A percentile compares a stretch with the other conserved stretches of the same genome.
phyloP scores from a whole-genome alignment of 2,329 filamentous ascomycete species.

The Claviceps arundinis region DNA sequence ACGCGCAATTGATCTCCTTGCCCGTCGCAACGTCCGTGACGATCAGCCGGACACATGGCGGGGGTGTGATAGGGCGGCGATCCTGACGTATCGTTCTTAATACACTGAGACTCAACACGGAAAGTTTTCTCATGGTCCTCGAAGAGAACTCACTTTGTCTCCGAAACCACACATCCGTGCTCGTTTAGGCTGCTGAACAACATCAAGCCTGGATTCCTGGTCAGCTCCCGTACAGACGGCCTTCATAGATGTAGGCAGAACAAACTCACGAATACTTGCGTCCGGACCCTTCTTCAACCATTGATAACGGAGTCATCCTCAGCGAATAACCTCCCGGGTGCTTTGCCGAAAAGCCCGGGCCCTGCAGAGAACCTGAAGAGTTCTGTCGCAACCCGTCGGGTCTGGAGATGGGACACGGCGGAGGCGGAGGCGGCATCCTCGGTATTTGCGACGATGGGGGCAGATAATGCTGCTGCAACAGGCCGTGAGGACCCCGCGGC shows the following conservation, averaged over 20 bases:
- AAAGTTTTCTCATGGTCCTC: neutral
- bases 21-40: conserved; percentile 63
- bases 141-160: conserved; percentile 57
- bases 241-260: neutral
- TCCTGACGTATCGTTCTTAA: conserved; percentile 41
- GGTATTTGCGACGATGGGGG: conserved; percentile 7
- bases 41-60: conserved; percentile 76
- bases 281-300: conserved; percentile 21
- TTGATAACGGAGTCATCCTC: conserved; percentile 17
- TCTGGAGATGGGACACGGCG: conserved; percentile 9
- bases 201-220: conserved; percentile 43
- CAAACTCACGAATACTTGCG: conserved; percentile 21
- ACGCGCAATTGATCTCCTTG: conserved; percentile 76
- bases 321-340: conserved; percentile 8
- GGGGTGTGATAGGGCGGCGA: conserved; percentile 87
- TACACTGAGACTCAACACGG: neutral
- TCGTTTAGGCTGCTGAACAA: conserved; percentile 81
- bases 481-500: conserved; percentile 1
- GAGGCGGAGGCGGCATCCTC: conserved; percentile 1
- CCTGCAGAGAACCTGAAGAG: neutral
- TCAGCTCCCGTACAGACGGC: conserved; percentile 8
- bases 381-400: conserved; percentile 11
- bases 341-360: conserved; percentile 7
- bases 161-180: conserved; percentile 98
- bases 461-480: conserved; percentile 9